phyloP scores from a whole-genome alignment of 2,329 filamentous ascomycete species.

The Alternaria consortialis region DNA sequence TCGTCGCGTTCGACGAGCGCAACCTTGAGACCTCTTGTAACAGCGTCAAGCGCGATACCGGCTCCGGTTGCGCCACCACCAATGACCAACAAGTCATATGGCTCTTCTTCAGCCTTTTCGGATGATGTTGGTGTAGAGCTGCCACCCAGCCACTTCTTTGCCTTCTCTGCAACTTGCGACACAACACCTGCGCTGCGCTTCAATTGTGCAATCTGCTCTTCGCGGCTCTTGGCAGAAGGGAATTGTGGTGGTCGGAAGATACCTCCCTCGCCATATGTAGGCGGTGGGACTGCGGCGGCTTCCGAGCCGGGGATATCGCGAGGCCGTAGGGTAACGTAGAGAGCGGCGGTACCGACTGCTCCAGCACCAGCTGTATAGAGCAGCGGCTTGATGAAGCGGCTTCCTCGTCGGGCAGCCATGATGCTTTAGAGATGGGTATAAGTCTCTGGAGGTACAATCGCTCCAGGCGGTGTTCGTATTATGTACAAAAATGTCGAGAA shows the following conservation, averaged over 20 bases:
- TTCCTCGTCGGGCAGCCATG: conserved; percentile 49
- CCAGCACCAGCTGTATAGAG: conserved; percentile 67
- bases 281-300: conserved; percentile 73
- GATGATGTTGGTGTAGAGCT: conserved; percentile 33
- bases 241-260: conserved; percentile 73
- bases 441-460: conserved; percentile 5
- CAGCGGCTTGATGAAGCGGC: conserved; percentile 64
- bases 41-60: conserved; percentile 82
- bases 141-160: conserved; percentile 54
- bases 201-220: conserved; percentile 71
- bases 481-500: conserved; percentile 13
- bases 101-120: conserved; percentile 55
- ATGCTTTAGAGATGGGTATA: conserved; percentile 14
- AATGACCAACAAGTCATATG: conserved; percentile 81
- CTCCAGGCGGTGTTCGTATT: conserved; percentile 13
- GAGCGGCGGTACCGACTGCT: conserved; percentile 62
- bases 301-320: conserved; percentile 76
- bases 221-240: conserved; percentile 68
- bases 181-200: conserved; percentile 60
- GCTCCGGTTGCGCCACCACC: conserved; percentile 82
- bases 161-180: conserved; percentile 42
- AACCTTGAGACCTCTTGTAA: conserved; percentile 79
- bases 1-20: conserved; percentile 84
- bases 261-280: conserved; percentile 73
- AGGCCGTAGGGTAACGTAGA: conserved; percentile 73